A percentile compares a stretch with the other conserved stretches of the same genome.
Evolutionary conservation across 2,329 filamentous ascomycete species (phyloP).

Genomic region (Fusarium guadeloupense): DNA sequence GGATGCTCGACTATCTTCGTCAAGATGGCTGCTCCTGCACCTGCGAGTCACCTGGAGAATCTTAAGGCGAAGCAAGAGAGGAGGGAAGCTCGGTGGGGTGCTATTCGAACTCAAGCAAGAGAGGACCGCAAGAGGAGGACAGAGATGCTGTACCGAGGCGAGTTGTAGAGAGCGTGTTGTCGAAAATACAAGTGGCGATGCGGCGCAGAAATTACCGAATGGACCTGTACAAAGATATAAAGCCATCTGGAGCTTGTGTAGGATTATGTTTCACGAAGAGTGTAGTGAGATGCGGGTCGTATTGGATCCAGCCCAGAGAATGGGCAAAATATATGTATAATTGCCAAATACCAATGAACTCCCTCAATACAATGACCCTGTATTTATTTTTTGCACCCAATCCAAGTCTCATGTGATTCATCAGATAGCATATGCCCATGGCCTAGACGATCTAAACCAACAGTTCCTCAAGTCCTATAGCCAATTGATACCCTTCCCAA

Average conservation of each 20-base stretch:
- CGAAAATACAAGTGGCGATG: neutral
- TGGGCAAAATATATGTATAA: conserved; percentile 37
- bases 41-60: conserved; percentile 57
- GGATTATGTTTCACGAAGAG: conserved; percentile 36
- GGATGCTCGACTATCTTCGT: conserved; percentile 66
- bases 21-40: conserved; percentile 64
- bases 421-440: neutral
- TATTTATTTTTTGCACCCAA: conserved; percentile 15
- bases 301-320: conserved; percentile 14
- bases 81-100: conserved; percentile 66
- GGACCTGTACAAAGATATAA: conserved; percentile 38
- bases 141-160: conserved; percentile 61
- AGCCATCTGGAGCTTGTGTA: conserved; percentile 35
- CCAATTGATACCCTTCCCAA: neutral
- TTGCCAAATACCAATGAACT: conserved; percentile 39
- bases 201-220: conserved; percentile 5
- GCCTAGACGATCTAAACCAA: neutral
- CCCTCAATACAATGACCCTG: conserved; percentile 29
- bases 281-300: conserved; percentile 22
- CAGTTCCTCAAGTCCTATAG: neutral
- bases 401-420: neutral
- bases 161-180: conserved; percentile 52
- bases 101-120: conserved; percentile 61
- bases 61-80: conserved; percentile 57
- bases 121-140: conserved; percentile 65